A percentile compares a stretch with the other conserved stretches of the same genome.
Evolutionary conservation across 1,284 basidiomycete species (phyloP).

Genomic region (Naganishia liquefaciens): DNA sequence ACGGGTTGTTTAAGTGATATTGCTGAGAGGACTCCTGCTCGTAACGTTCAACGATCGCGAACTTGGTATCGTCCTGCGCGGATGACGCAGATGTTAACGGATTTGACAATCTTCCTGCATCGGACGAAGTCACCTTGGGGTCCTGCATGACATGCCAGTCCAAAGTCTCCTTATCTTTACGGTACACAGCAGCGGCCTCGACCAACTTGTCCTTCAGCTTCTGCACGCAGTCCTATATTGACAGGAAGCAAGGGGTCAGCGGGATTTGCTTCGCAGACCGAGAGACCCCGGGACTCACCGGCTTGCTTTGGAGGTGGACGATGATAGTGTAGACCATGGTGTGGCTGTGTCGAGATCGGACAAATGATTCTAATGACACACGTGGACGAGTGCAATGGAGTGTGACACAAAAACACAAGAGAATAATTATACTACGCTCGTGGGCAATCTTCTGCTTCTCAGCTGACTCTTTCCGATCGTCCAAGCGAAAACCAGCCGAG

Average conservation of each 20-base stretch:
- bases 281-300: constrained; percentile 37
- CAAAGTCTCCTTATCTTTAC: constrained; percentile 51
- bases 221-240: constrained; percentile 44
- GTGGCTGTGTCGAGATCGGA: constrained; percentile 6
- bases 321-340: constrained; percentile 54
- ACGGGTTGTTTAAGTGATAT: constrained; percentile 51
- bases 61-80: constrained; percentile 47
- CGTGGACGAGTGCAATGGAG: too few species aligned
- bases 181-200: constrained; percentile 51
- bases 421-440: neutral
- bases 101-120: neutral
- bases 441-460: neutral
- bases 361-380: neutral
- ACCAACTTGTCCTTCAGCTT: constrained; percentile 51
- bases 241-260: neutral
- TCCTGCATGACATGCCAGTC: constrained; percentile 53
- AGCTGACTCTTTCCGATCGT: neutral
- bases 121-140: constrained; percentile 39
- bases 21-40: constrained; percentile 50
- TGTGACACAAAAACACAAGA: too few species aligned
- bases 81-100: neutral
- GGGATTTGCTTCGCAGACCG: neutral
- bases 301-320: constrained; percentile 50
- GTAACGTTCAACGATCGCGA: constrained; percentile 54
- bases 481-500: neutral